phyloP scores from a whole-genome alignment of 2,329 filamentous ascomycete species.

The Purpureocillium takamizusanense region DNA sequence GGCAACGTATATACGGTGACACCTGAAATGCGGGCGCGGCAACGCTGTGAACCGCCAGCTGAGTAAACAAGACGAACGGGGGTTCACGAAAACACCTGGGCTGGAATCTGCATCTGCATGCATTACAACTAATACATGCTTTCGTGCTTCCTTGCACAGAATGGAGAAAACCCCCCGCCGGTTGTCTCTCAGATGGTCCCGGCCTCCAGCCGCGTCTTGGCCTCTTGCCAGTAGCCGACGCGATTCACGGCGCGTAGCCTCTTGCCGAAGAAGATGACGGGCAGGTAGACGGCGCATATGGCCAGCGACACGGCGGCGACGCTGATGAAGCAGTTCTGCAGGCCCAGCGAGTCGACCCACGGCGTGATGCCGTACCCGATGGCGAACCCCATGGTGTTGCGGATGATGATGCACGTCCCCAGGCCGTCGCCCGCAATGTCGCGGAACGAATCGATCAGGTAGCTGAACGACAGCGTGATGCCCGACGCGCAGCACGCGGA shows the following conservation, averaged over 20 bases:
- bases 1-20: no score
- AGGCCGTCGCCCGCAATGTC: constrained; percentile 30
- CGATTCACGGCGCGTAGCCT: constrained; percentile 10
- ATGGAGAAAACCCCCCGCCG: no score
- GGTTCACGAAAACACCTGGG: no score
- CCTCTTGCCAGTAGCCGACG: constrained; percentile 11
- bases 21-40: no score
- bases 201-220: neutral
- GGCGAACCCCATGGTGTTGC: constrained; percentile 27
- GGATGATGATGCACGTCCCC: constrained; percentile 28
- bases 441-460: constrained; percentile 31
- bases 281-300: constrained; percentile 28
- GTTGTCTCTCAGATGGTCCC: no score
- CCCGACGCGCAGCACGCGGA: constrained; percentile 24
- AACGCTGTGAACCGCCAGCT: no score
- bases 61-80: no score
- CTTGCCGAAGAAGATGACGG: constrained; percentile 39
- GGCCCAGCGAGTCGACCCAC: constrained; percentile 30
- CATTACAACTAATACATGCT: no score
- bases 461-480: constrained; percentile 26
- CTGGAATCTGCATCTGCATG: no score
- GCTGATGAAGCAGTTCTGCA: constrained; percentile 33
- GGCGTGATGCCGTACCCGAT: constrained; percentile 32
- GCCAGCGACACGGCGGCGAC: constrained; percentile 29
- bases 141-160: no score